Evolutionary conservation across 2,329 filamentous ascomycete species (phyloP).

Genomic region (Xylaria sp.): DNA sequence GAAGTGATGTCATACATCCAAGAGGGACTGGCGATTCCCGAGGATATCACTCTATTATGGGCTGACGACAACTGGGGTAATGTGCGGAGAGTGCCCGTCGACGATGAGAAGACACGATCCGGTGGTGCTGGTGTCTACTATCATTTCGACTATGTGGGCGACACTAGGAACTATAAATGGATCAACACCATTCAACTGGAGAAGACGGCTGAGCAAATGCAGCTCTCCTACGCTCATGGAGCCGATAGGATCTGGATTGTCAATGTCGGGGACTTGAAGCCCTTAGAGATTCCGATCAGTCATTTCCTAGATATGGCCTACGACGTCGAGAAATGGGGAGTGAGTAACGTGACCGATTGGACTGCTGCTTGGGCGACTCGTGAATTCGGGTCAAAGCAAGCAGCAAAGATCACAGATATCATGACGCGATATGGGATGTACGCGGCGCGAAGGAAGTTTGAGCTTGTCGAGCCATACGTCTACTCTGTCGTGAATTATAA

Average conservation of each 20-base stretch:
- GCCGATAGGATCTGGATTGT: conserved; percentile 72
- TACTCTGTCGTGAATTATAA: conserved; percentile 71
- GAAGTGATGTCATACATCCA: conserved; percentile 78
- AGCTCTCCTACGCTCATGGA: conserved; percentile 66
- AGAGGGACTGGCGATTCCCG: conserved; percentile 68
- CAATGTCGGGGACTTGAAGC: conserved; percentile 73
- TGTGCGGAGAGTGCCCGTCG: conserved; percentile 66
- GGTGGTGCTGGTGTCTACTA: conserved; percentile 72
- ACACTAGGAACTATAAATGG: conserved; percentile 69
- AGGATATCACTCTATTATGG: conserved; percentile 71
- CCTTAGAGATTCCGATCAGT: conserved; percentile 71
- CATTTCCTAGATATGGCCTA: conserved; percentile 77
- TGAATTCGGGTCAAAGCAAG: conserved; percentile 64
- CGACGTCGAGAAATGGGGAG: conserved; percentile 67
- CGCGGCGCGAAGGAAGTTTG: conserved; percentile 69
- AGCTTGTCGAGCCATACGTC: conserved; percentile 65
- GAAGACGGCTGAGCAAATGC: conserved; percentile 74
- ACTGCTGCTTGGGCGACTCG: conserved; percentile 66
- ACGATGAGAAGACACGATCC: conserved; percentile 62
- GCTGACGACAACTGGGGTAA: conserved; percentile 73
- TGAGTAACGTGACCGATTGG: conserved; percentile 67
- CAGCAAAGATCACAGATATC: conserved; percentile 61
- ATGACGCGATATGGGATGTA: conserved; percentile 66
- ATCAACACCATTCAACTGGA: conserved; percentile 74
- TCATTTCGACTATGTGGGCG: conserved; percentile 66